A percentile compares a stretch with the other conserved stretches of the same genome.
Conservation (phyloP, 139 green algal species). For the Helicosporidium sp. region DNA sequence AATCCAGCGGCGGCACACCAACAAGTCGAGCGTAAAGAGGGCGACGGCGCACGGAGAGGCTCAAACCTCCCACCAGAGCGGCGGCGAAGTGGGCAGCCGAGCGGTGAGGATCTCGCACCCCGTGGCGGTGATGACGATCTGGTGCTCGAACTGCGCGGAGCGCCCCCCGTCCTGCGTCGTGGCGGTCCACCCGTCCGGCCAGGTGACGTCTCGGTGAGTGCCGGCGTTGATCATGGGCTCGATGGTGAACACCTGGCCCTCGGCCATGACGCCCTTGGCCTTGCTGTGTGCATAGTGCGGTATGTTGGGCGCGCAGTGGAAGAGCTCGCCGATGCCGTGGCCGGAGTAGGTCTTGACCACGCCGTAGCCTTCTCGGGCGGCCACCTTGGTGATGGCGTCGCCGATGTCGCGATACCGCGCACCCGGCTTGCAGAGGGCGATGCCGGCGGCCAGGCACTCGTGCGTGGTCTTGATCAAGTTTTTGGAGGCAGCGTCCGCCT, state of each 20-base stretch:
- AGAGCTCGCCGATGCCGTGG: conserved; percentile 87
- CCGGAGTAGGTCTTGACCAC: conserved; percentile 90
- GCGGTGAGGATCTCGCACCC: conserved; percentile 65
- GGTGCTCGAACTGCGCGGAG: conserved; percentile 90
- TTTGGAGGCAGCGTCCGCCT: conserved; percentile 53
- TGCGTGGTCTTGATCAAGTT: conserved; percentile 51
- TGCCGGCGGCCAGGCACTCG: conserved; percentile 61
- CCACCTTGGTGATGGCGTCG: conserved; percentile 63
- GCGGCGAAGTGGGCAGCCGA: conserved; percentile 47
- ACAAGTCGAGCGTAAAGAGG: no score
- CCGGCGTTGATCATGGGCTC: conserved; percentile 94
- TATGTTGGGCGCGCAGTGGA: conserved; percentile 93
- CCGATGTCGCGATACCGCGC: conserved; percentile 76
- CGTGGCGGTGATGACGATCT: conserved; percentile 57
- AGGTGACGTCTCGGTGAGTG: conserved; percentile 54
- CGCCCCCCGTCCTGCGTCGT: conserved; percentile 70
- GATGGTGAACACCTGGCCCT: conserved; percentile 79
- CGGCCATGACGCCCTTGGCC: conserved; percentile 74
- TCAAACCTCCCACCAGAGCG: conserved; percentile 61
- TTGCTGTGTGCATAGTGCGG: conserved; percentile 89
- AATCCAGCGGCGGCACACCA: no score
- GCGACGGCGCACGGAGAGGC: no score
- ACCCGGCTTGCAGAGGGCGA: conserved; percentile 69
- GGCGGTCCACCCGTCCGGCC: conserved; percentile 89
- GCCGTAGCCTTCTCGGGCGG: conserved; percentile 25